Evolutionary conservation across 1,139 yeast genomes (phyloP), one percentile per base, ranked within the genome.

Genomic region (Yamadazyma songkhlaensis): DNA sequence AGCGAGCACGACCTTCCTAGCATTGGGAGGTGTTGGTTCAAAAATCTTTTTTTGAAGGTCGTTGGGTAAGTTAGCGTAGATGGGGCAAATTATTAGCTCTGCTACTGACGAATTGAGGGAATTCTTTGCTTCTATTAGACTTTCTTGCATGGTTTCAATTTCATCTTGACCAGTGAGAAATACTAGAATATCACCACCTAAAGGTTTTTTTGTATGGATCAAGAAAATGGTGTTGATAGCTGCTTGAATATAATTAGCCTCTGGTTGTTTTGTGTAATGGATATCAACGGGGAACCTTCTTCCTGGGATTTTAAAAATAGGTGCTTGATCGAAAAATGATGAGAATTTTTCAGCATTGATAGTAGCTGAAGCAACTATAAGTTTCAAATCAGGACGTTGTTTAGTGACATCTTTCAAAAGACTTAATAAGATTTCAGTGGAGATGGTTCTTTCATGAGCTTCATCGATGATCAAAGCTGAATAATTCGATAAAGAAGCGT

Each of bases 141-240:
- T 79, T 39, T 84, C 92, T 34, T 84, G 88, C 72, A 85, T 77
- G 2, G 77, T 68, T 53, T 90, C 97, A 41, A 92, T 92, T 52
- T 92, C 98, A 39, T 90, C 97, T 57, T 90, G 97, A 34, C 98
- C 97, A 0, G 95, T 86, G 30, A 92, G 59, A 57, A 92, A 92
- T 1, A 90, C 96, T 20, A 92, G 62, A n/a, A 92, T 84, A 55
- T 90, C 97, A 10, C 97, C 97, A 0, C 77, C 71, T 31, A 42
- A 31, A 1, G 78, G 78, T 38, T 64, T 68, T 0, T 95, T 77
- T 3, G 85, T 74, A 61, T 92, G 97, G 2, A 90, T 77, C 20
- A 84, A 78, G 35, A 88, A 69, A 0, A 89, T 81, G 49, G 90
- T 94, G 47, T 83, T 85, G 17, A 88, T 79, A 0, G 96, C 95